A percentile compares a stretch with the other conserved stretches of the same genome.
phyloP scores from a whole-genome alignment of 2,329 filamentous ascomycete species.

The Venturia carpophila region DNA sequence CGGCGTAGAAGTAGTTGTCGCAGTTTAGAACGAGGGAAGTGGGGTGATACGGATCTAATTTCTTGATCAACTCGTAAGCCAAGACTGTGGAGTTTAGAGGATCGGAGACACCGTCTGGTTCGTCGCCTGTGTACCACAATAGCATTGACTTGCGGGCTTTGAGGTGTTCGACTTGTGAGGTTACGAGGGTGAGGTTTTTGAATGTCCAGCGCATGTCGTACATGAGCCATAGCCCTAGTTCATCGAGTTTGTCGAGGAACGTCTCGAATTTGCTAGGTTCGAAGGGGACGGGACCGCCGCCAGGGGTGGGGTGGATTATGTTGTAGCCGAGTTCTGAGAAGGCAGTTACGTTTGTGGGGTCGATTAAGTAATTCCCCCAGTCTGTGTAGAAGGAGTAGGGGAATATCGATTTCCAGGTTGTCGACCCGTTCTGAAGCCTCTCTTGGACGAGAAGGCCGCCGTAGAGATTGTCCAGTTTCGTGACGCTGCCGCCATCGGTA shows the following conservation, averaged over 20 bases:
- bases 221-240: constrained; percentile 40
- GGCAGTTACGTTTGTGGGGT: constrained; percentile 30
- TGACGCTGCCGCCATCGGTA: constrained; percentile 37
- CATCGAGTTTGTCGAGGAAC: constrained; percentile 39
- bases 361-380: constrained; percentile 34
- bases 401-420: constrained; percentile 31
- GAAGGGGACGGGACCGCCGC: constrained; percentile 34
- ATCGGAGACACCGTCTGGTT: constrained; percentile 51
- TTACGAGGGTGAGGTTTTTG: constrained; percentile 32
- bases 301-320: constrained; percentile 39
- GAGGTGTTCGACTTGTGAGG: constrained; percentile 32
- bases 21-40: constrained; percentile 54
- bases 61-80: constrained; percentile 40
- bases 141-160: constrained; percentile 33
- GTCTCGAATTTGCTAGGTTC: constrained; percentile 29
- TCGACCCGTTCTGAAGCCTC: constrained; percentile 22
- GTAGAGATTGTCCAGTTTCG: constrained; percentile 41
- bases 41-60: constrained; percentile 54
- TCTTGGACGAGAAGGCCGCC: constrained; percentile 38
- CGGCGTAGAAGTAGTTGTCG: constrained; percentile 51
- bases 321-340: constrained; percentile 42
- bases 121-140: constrained; percentile 45
- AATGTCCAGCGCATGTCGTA: constrained; percentile 41
- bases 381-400: constrained; percentile 41
- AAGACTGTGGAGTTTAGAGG: constrained; percentile 41